Evolutionary conservation across 805 yeast species (phyloP).

Genomic region (Priceomyces carsonii): DNA sequence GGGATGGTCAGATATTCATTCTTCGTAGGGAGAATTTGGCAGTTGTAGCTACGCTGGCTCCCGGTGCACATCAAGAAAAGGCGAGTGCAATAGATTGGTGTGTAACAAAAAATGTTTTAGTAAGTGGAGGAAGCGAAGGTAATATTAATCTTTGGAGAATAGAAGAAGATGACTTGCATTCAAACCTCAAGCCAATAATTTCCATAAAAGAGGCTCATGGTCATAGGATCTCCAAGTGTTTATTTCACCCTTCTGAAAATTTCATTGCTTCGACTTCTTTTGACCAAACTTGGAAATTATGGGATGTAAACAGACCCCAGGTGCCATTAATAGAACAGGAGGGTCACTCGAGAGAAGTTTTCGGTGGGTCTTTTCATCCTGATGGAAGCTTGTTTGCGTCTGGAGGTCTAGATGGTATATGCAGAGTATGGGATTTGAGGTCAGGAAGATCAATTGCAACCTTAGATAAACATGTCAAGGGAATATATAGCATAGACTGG

Average conservation of each 20-base stretch:
- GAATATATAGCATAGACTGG: slow-evolving; percentile 73
- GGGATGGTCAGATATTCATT: slow-evolving; percentile 74
- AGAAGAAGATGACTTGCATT: slow-evolving; percentile 3
- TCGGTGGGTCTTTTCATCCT: slow-evolving; percentile 59
- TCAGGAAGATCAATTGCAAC: slow-evolving; percentile 64
- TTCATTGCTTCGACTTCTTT: slow-evolving; percentile 70
- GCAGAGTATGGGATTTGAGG: slow-evolving; percentile 83
- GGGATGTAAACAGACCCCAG: slow-evolving; percentile 61
- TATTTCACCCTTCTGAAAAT: slow-evolving; percentile 64
- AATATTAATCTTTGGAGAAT: slow-evolving; percentile 30
- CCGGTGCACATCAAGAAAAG: slow-evolving; percentile 60
- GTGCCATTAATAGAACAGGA: slow-evolving; percentile 68
- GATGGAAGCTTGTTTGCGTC: slow-evolving; percentile 79
- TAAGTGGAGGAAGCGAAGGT: slow-evolving; percentile 43
- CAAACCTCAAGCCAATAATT: slow-evolving; percentile 15
- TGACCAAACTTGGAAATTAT: slow-evolving; percentile 85
- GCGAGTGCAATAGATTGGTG: slow-evolving; percentile 73
- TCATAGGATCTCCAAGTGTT: slow-evolving; percentile 57
- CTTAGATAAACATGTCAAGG: slow-evolving; percentile 68
- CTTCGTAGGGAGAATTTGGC: slow-evolving; percentile 43
- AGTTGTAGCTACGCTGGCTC: slow-evolving; percentile 19
- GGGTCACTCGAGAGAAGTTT: slow-evolving; percentile 80
- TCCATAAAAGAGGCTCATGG: slow-evolving; percentile 33
- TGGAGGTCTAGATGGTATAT: slow-evolving; percentile 76
- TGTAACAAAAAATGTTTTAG: slow-evolving; percentile 23